Conservation (phyloP, 2,329 filamentous ascomycete species). For the Penicillium verrucosum region DNA sequence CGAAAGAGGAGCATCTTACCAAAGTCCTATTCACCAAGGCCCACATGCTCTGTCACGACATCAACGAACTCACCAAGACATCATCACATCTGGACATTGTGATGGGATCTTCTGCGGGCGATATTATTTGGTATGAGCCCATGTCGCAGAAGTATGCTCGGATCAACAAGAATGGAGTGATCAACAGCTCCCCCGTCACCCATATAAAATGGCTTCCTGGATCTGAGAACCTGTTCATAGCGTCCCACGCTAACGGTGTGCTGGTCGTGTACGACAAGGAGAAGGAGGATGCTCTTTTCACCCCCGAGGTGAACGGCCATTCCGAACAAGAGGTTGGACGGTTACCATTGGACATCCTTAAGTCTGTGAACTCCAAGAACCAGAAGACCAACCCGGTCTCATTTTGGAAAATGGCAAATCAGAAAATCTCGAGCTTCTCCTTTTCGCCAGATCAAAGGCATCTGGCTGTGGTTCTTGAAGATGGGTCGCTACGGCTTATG, state of each 20-base stretch:
- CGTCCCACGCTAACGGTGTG: slow-evolving; percentile 86
- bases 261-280: slow-evolving; percentile 96
- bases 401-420: slow-evolving; percentile 87
- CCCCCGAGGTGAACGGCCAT: slow-evolving; percentile 56
- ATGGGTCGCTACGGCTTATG: slow-evolving; percentile 83
- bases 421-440: slow-evolving; percentile 83
- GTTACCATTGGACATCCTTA: slow-evolving; percentile 66
- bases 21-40: slow-evolving; percentile 98
- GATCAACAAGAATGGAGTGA: slow-evolving; percentile 93
- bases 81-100: slow-evolving; percentile 80
- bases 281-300: slow-evolving; percentile 81
- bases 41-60: slow-evolving; percentile 90
- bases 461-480: slow-evolving; percentile 85
- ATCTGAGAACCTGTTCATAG: slow-evolving; percentile 88
- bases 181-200: slow-evolving; percentile 80
- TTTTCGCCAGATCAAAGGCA: slow-evolving; percentile 89
- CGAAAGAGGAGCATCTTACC: slow-evolving; percentile 78
- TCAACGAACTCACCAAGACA: slow-evolving; percentile 79
- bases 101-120: slow-evolving; percentile 93
- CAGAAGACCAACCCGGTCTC: slow-evolving; percentile 92
- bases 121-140: slow-evolving; percentile 98
- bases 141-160: slow-evolving; percentile 93
- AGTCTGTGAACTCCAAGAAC: slow-evolving; percentile 90
- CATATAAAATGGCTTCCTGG: slow-evolving; percentile 92
- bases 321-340: slow-evolving; percentile 26